phyloP scores from a whole-genome alignment of 768 basidiomycete species.

The Tricholoma flavovirens region DNA sequence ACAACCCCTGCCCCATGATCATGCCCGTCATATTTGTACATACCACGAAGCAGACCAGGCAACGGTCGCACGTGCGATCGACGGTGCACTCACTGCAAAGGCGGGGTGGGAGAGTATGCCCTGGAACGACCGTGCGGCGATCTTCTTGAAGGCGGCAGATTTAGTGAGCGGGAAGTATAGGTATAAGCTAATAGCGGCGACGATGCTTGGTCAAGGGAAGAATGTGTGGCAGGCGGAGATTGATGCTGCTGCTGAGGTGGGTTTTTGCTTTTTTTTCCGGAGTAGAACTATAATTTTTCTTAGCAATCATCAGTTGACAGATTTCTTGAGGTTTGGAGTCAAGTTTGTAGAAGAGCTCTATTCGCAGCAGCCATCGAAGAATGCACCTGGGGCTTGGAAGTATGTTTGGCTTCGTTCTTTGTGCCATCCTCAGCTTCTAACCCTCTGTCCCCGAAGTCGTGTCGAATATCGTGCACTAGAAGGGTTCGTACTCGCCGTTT shows the following conservation, averaged over 20 bases:
- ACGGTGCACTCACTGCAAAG: constrained; percentile 83
- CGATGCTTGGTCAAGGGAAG: constrained; percentile 98
- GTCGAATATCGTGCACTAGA: constrained; percentile 96
- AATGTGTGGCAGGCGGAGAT: constrained; percentile 99
- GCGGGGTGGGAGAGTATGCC: constrained; percentile 89
- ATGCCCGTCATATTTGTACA: constrained; percentile 71
- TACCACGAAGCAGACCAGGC: constrained; percentile 87
- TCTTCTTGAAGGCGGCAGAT: constrained; percentile 98
- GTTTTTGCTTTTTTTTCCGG: constrained; percentile 11
- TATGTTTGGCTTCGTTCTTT: constrained; percentile 34
- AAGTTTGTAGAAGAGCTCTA: constrained; percentile 97
- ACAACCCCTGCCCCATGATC: constrained; percentile 84
- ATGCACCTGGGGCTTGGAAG: constrained; percentile 91
- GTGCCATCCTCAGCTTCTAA: not conserved
- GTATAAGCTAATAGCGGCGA: constrained; percentile 92
- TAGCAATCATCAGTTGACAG: constrained; percentile 48
- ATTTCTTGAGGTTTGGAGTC: constrained; percentile 96
- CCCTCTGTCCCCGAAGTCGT: constrained; percentile 47
- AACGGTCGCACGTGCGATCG: constrained; percentile 73
- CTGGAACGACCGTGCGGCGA: constrained; percentile 95
- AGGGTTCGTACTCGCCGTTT: constrained; percentile 95
- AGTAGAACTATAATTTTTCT: not conserved
- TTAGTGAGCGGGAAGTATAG: constrained; percentile 93
- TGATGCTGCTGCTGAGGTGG: constrained; percentile 94
- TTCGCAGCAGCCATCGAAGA: constrained; percentile 81